A percentile compares a stretch with the other conserved stretches of the same genome.
Evolutionary conservation across 208 protist species (phyloP).

Genomic region (Acanthamoeba castellanii): DNA sequence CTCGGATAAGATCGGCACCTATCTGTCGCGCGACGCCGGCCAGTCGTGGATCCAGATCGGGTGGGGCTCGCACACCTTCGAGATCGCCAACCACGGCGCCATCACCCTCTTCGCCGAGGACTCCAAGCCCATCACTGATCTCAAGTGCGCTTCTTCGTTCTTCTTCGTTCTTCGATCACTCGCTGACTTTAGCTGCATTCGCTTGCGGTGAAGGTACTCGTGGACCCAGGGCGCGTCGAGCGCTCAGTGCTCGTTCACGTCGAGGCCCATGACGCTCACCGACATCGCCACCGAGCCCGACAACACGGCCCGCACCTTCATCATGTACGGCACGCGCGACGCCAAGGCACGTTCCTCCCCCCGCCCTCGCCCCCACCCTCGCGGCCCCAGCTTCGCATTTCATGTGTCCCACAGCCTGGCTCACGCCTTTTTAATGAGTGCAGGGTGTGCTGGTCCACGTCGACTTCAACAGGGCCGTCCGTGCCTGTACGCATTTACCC

Average conservation of each 20-base stretch:
- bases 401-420: too few species aligned
- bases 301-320: constrained; percentile 50
- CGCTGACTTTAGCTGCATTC: not conserved
- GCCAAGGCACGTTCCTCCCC: not conserved
- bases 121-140: not conserved
- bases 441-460: constrained; percentile 27
- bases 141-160: not conserved
- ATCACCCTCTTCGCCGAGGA: constrained; percentile 26
- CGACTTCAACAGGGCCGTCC: not conserved
- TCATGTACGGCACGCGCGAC: constrained; percentile 59
- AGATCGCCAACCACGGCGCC: constrained; percentile 63
- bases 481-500: not conserved
- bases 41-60: constrained; percentile 46
- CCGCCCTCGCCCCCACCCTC: not conserved
- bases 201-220: not conserved
- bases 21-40: constrained; percentile 46
- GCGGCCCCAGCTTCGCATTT: too few species aligned
- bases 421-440: not conserved
- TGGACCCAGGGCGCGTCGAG: constrained; percentile 1
- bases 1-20: not conserved
- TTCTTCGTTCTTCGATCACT: not conserved
- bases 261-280: not conserved
- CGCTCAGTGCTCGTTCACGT: not conserved
- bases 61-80: constrained; percentile 5
- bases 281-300: constrained; percentile 59